A percentile compares a stretch with the other conserved stretches of the same genome.
These are phyloP conservation scores for Stachybotrys echinatus DNA, from an alignment of 2,329 filamentous ascomycete species.

Conservation along the genomic window DNA sequence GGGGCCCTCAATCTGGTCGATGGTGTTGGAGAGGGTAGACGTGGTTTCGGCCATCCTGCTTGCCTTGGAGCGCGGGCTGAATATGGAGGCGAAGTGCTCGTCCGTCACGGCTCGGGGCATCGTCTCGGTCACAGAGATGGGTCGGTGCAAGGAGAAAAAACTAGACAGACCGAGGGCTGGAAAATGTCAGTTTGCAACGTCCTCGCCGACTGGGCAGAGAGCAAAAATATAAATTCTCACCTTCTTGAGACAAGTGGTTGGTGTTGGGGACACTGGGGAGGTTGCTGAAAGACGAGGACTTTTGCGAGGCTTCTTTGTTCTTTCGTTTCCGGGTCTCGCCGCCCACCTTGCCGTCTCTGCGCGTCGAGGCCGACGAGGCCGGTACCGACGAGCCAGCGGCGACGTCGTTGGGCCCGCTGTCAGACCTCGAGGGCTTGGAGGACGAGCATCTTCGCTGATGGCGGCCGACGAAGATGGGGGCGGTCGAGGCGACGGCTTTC, in stretches of 20 bases:
- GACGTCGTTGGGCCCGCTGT: conserved; percentile 48
- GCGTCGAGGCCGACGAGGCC: conserved; percentile 35
- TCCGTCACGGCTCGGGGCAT: conserved; percentile 68
- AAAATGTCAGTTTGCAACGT: conserved; percentile 9
- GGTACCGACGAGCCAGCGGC: conserved; percentile 44
- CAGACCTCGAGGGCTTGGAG: conserved; percentile 58
- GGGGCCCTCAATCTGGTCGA: conserved; percentile 54
- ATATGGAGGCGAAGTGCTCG: conserved; percentile 80
- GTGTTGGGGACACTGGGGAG: conserved; percentile 73
- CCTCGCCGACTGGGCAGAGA: background rate
- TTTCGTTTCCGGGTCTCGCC: conserved; percentile 55
- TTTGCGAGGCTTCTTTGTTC: conserved; percentile 43
- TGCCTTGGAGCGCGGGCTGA: conserved; percentile 50
- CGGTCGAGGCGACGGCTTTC: conserved; percentile 28
- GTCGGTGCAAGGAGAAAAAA: conserved; percentile 94
- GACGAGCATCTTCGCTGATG: conserved; percentile 55
- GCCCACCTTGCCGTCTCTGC: conserved; percentile 34
- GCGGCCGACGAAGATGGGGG: conserved; percentile 29
- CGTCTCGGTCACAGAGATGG: conserved; percentile 80
- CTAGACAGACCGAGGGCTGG: conserved; percentile 81
- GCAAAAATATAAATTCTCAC: conserved; percentile 35
- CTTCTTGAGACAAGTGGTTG: conserved; percentile 63
- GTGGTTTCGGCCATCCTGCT: conserved; percentile 57
- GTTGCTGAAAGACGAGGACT: conserved; percentile 44
- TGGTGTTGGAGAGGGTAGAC: conserved; percentile 57